Conservation (phyloP, 192 early-diverging fungal genomes). For the Chytriomyces sp. region DNA sequence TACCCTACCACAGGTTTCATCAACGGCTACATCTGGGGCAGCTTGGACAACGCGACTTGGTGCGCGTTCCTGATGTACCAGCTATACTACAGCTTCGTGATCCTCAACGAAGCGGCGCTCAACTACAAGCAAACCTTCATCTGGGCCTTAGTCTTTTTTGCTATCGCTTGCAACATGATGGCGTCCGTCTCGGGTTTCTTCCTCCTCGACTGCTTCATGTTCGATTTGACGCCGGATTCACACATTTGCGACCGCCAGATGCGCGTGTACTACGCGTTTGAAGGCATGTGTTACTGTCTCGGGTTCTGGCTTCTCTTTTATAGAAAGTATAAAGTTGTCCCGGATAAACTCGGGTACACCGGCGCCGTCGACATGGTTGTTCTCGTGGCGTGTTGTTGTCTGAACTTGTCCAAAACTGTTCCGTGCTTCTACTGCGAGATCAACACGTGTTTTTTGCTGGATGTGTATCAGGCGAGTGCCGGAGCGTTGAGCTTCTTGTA, state of each 20-base stretch:
- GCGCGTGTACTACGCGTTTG: not conserved
- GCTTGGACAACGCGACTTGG: constrained; percentile 3
- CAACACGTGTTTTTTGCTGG: constrained; percentile 6
- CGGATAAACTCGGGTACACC: not conserved
- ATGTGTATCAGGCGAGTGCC: constrained; percentile 6
- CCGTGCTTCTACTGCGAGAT: constrained; percentile 1
- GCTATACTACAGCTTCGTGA: not conserved
- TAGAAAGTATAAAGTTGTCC: not conserved
- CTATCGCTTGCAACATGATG: not conserved
- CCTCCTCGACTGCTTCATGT: not conserved
- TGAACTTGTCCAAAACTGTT: not conserved
- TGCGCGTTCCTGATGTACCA: not conserved
- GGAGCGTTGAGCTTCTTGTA: not conserved
- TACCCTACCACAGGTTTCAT: not conserved
- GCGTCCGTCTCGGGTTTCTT: not conserved
- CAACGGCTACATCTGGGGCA: not conserved
- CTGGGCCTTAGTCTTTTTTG: not conserved
- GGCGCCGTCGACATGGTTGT: not conserved
- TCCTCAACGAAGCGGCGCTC: not conserved
- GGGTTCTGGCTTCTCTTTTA: constrained; percentile 2
- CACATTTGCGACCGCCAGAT: not conserved
- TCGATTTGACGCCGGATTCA: not conserved
- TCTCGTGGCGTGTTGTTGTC: not conserved
- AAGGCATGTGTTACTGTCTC: not conserved
- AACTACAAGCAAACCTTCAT: not conserved